Base-by-base conservation (phyloP, 441 rosid species). In the Geranium incanum region DNA sequence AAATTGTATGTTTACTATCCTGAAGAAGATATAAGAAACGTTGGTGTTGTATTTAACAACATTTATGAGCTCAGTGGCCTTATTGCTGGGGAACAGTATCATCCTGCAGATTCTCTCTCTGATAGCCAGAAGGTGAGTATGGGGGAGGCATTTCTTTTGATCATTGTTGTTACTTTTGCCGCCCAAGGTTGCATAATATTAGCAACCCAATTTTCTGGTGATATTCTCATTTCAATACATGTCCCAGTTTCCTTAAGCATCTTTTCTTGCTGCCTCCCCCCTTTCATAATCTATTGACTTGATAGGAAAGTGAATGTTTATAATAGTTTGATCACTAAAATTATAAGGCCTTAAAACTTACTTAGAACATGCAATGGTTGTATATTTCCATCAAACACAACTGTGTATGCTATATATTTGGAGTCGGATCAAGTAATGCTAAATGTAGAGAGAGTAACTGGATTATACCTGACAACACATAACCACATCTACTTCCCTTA, bases 71-170 rank as follows among this genome's bases (percentile, higher is more conserved):
- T 89, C 67, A 86, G 69, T 82, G 99, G 99, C 65, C 90, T 95
- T 74, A 89, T 89, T 71, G 80, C 97, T 0, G 98, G 86, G 45
- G 98, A 86, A n/a, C 96, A 91, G 76, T 95, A 90, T 82, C 68
- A 73, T 70, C 70, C 96, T 67, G 90, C 90, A 15, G 90, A 86
- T 80, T 82, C 93, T 80, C 93, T 95, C 71, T 82, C 89, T 15
- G 93, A 93, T 21, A 88, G 81, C 77, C 99, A 95, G 78, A 95
- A 95, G 99, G 99, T 92, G 75, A 76, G 87, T 72, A 55, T 77
- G 11, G 18, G 73, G 70, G 43, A 41, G 33, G 23, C 0, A 1
- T 39, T 71, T 71, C 70, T 21, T 50, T 11, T 41, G 59, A 39
- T 33, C 6, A 3, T 52, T 52, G 18, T 52, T 52, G 6, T 57